Base-by-base conservation (phyloP, 768 basidiomycete species). In the Rhizopogon vulgaris region DNA sequence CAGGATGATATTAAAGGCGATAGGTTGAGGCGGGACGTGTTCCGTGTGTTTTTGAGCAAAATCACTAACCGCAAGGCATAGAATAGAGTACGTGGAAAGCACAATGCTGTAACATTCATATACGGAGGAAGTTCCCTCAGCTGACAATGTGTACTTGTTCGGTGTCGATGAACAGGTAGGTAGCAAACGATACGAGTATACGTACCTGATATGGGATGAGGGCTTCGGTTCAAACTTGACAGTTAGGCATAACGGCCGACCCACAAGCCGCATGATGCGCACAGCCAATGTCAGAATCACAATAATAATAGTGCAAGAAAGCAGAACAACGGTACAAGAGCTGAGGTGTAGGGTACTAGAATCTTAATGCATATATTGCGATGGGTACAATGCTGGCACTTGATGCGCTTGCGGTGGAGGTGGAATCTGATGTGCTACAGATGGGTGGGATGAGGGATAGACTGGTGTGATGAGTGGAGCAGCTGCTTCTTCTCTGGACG, bases 1-100 rank as follows among this genome's bases (percentile, higher is more conserved):
- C 10, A 72, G 67, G 11, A 69, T 72, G 54, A 69, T 68, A 9
- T 70, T 63, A 30, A 79, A 62, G 66, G 74, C 24, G 69, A 67
- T 0, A 74, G 74, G 22, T 64, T 84, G 71, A 79, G 69, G 63
- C 69, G 73, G 49, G 83, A 83, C 55, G 87, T 96, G 52, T 95
- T 97, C 70, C 78, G 76, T 55, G 83, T 78, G 60, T 97, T 96
- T 74, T 71, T 98, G 65, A 78, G 79, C 54, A 98, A 98, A 77
- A 94, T 98, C 34, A 46, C 30, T 34, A 32, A 46, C 12, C 80
- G 80, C 68, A 79, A 78, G 69, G 45, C 45, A 9, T 46, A 46
- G 32, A 2, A 32, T 14, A 18, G 7, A 32, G 8, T 2, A 6
- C 14, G 10, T 34, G 32, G 22, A 34, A 30, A 34, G 8, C 5